Conservation (phyloP, 2,329 filamentous ascomycete species). For the Neopestalotiopsis sp. region DNA sequence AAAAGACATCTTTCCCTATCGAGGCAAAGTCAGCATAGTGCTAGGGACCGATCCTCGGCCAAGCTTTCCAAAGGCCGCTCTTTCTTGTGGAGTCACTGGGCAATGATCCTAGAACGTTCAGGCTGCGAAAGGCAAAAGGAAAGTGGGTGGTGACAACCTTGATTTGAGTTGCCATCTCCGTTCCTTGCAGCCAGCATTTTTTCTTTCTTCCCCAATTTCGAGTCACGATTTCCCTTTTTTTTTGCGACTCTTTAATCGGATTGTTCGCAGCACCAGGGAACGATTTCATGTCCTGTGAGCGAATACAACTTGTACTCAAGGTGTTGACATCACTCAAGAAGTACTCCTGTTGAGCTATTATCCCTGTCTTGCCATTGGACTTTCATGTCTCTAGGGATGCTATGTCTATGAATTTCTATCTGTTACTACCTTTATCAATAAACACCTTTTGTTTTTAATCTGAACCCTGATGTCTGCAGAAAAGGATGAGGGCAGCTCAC, state of each 20-base stretch:
- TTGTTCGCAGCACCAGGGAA: background rate
- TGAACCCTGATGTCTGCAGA: conserved; percentile 14
- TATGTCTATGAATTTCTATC: conserved; percentile 4
- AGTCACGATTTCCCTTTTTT: background rate
- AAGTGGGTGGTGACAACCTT: conserved; percentile 3
- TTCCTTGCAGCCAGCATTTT: background rate
- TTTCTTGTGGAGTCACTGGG: conserved; percentile 12
- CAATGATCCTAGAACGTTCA: conserved; percentile 5
- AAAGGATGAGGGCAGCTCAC: conserved; percentile 6
- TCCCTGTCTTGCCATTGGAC: background rate
- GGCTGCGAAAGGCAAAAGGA: background rate
- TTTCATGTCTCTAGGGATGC: background rate
- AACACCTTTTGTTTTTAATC: background rate
- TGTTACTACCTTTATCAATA: background rate
- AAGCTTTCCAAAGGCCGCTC: background rate
- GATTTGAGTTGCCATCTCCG: background rate
- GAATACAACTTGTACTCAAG: background rate
- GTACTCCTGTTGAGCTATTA: background rate
- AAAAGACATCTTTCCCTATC: conserved; percentile 6
- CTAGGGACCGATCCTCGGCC: conserved; percentile 16
- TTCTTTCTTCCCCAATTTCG: background rate
- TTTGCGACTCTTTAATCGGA: background rate
- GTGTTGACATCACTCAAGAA: background rate
- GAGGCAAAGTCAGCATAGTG: conserved; percentile 10
- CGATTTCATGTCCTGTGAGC: background rate